Base-by-base conservation (phyloP, 495 filamentous ascomycete species). In the Penicillium salamii region DNA sequence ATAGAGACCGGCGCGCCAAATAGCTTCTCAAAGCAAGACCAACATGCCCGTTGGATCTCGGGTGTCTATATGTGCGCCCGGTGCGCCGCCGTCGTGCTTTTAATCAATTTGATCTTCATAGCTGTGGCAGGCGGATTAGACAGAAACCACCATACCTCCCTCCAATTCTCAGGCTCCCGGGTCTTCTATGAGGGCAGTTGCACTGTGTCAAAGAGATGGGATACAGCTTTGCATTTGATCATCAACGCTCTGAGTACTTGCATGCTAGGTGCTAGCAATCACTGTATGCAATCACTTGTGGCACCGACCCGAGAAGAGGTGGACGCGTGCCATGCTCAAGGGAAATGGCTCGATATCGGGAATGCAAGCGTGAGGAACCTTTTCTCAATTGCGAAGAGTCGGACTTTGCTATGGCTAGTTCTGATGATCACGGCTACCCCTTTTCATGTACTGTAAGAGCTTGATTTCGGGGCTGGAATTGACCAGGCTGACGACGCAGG, bases 221-320 rank as follows among this genome's bases (percentile, higher is more conserved):
- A 52, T 9, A 31, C 36, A 11, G 44, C 40, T 1, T 21, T 49
- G 13, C 69, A 70, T 40, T 39, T 68, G 1, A 29, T 68, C 5
- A 67, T 72, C 31, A 72, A 70, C 29, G 19, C 66, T 13, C 31
- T 71, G 1, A 65, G 65, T 4, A 70, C 64, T 2, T 46, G 36
- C 1, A 55, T 69, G 14, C 50, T 74, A 5, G 63, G 55, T 13
- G 62, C 64, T 0, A 66, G 64, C 26, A 68, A 63, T 29, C 68
- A 70, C 41, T 68, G 61, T 36, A 74, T 75, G 71, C 71, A 76
- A 32, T 46, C 62, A 11, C 43, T 72, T 8, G 49, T 42, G 2
- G 59, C 64, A 3, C 68, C 66, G 6, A 66, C 56, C 1, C 28
- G 68, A 19, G 45, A 50, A 9, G 63, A 66, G 3, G 40, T 67